Evolutionary conservation across 176 grass and related monocot genomes (phyloP).

Genomic region (Carex kokanica): DNA sequence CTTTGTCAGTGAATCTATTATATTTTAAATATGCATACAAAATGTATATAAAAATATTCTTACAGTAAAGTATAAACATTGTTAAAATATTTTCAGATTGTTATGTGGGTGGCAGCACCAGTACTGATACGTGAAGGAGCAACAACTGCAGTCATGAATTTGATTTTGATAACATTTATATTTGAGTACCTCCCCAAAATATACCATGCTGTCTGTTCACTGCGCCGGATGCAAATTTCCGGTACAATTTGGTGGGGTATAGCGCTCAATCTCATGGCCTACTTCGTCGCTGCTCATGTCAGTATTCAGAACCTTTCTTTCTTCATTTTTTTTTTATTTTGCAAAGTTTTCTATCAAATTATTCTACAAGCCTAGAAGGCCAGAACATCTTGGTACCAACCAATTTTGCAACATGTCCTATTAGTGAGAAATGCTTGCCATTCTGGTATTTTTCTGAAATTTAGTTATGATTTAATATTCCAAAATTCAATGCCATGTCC

Average conservation of each 20-base stretch:
- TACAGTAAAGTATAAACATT: background rate
- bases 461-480: too few relatives aligned
- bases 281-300: conserved; percentile 84
- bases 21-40: background rate
- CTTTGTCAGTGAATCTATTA: background rate
- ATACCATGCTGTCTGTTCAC: conserved; percentile 65
- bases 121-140: conserved; percentile 52
- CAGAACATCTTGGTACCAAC: background rate
- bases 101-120: conserved; percentile 71
- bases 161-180: conserved; percentile 62
- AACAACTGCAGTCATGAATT: conserved; percentile 71
- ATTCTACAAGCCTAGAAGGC: background rate
- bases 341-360: background rate
- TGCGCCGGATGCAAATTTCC: conserved; percentile 79
- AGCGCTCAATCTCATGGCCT: conserved; percentile 82
- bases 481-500: too few relatives aligned
- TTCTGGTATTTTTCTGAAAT: background rate
- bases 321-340: too few relatives aligned
- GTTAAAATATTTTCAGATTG: conserved; percentile 37
- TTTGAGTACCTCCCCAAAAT: conserved; percentile 85
- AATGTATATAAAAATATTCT: background rate
- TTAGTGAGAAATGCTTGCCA: background rate
- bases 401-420: background rate
- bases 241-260: conserved; percentile 96
- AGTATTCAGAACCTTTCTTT: conserved; percentile 18